A percentile compares a stretch with the other conserved stretches of the same genome.
Conservation (phyloP, 306 rosid species). For the Vicia sativa region DNA sequence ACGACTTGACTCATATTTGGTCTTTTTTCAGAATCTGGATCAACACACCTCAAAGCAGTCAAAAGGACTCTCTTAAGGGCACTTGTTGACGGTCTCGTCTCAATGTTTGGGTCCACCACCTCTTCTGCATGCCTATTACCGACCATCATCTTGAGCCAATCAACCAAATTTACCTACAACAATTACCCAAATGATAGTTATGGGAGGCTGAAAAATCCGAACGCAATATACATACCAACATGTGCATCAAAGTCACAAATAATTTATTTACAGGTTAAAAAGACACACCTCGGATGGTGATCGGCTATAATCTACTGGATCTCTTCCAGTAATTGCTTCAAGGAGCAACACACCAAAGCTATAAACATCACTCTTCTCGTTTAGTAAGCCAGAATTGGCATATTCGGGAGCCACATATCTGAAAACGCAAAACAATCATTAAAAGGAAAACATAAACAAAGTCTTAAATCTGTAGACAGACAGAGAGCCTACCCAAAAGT, state of each 20-base stretch:
- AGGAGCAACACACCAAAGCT: slow-evolving; percentile 81
- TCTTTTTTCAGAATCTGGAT: slow-evolving; percentile 82
- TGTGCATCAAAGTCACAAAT: slow-evolving; percentile 1
- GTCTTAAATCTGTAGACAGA: slow-evolving; percentile 26
- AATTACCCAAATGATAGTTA: slow-evolving; percentile 34
- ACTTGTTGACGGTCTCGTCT: slow-evolving; percentile 82
- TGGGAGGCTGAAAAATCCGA: slow-evolving; percentile 10
- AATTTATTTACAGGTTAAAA: slow-evolving; percentile 21
- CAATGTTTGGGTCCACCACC: slow-evolving; percentile 90
- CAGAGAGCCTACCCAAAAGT: slow-evolving; percentile 82
- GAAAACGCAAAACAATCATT: slow-evolving; percentile 39
- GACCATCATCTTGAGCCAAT: slow-evolving; percentile 97
- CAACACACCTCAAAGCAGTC: slow-evolving; percentile 95
- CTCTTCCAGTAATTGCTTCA: slow-evolving; percentile 91
- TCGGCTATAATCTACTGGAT: slow-evolving; percentile 86
- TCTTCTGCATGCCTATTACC: slow-evolving; percentile 86
- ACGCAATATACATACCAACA: slow-evolving; percentile 1
- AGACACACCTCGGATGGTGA: slow-evolving; percentile 68
- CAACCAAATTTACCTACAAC: slow-evolving; percentile 88
- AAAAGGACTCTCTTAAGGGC: slow-evolving; percentile 82
- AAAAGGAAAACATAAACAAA: slow-evolving; percentile 23
- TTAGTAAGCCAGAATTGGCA: slow-evolving; percentile 90
- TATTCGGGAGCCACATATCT: slow-evolving; percentile 97
- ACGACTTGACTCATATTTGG: slow-evolving; percentile 95
- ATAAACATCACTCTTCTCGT: slow-evolving; percentile 90